Evolutionary conservation across 352 stramenopile species (phyloP).

Genomic region (Phytophthora cryptogea): DNA sequence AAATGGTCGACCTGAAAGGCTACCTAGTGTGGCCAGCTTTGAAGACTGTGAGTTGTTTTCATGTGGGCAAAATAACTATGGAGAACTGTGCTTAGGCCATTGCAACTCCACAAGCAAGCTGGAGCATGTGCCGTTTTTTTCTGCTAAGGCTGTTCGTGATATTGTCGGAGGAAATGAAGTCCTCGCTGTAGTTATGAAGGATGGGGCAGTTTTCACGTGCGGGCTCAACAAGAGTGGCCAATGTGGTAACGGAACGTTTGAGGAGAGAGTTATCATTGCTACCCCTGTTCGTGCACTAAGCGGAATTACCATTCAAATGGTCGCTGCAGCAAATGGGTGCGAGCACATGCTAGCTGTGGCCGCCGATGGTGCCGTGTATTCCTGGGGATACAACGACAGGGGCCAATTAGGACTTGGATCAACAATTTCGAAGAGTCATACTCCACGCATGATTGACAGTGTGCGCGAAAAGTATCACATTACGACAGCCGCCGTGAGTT

Average conservation of each 20-base stretch:
- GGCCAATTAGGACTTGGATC: slow-evolving; percentile 83
- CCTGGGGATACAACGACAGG: slow-evolving; percentile 89
- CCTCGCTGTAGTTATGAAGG: slow-evolving; percentile 84
- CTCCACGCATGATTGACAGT: slow-evolving; percentile 78
- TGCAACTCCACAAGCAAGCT: slow-evolving; percentile 89
- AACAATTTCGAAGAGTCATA: slow-evolving; percentile 89
- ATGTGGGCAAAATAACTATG: slow-evolving; percentile 91
- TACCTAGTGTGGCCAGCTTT: slow-evolving; percentile 39
- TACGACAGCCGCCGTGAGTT: slow-evolving; percentile 77
- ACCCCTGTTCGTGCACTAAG: slow-evolving; percentile 70
- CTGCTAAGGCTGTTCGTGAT: slow-evolving; percentile 70
- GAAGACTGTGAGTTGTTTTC: slow-evolving; percentile 90
- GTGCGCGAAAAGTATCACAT: slow-evolving; percentile 85
- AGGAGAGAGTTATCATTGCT: slow-evolving; percentile 81
- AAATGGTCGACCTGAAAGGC: slow-evolving; percentile 6
- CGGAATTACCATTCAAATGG: slow-evolving; percentile 69
- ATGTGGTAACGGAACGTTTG: slow-evolving; percentile 87
- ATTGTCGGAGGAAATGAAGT: slow-evolving; percentile 87
- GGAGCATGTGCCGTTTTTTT: slow-evolving; percentile 86
- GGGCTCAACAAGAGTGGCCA: slow-evolving; percentile 90
- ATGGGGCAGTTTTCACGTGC: slow-evolving; percentile 79
- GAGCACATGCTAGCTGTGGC: slow-evolving; percentile 88
- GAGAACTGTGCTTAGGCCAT: slow-evolving; percentile 83
- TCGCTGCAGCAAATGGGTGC: slow-evolving; percentile 83
- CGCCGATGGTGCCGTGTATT: slow-evolving; percentile 78